These are phyloP conservation scores for Cordyceps cateniannulata DNA, from an alignment of 2,329 filamentous ascomycete species.

Conservation along the genomic window DNA sequence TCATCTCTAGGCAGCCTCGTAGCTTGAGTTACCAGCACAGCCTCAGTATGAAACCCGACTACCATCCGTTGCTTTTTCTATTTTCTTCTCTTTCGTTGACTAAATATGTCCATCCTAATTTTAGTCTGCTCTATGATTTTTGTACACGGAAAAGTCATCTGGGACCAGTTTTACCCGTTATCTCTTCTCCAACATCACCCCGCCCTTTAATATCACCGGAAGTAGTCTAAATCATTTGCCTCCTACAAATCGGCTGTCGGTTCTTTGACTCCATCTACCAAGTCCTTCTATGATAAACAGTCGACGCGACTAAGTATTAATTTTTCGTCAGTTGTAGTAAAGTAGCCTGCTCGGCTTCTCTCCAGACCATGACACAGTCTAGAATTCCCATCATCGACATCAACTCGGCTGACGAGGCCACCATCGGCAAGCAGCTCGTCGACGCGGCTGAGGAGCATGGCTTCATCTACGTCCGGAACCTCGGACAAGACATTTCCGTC, in stretches of 20 bases:
- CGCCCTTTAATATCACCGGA: background rate
- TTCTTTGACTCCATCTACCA: too few species aligned
- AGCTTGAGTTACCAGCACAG: background rate
- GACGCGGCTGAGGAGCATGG: constrained; percentile 76
- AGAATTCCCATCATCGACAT: constrained; percentile 81
- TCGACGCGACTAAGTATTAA: background rate
- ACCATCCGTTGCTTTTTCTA: background rate
- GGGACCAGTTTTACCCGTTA: background rate
- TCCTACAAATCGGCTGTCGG: too few species aligned
- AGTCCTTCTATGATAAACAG: too few species aligned
- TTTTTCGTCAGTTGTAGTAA: background rate
- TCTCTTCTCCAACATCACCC: background rate
- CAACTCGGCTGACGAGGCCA: constrained; percentile 49
- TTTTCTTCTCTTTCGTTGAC: background rate
- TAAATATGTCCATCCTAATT: too few species aligned
- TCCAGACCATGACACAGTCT: constrained; percentile 16
- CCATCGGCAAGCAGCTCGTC: constrained; percentile 62
- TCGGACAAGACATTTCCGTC: constrained; percentile 60
- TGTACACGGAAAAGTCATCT: too few species aligned
- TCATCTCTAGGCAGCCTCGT: background rate
- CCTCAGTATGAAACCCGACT: background rate
- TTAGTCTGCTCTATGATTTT: background rate
- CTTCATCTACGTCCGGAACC: constrained; percentile 83
- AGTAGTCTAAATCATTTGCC: too few species aligned
- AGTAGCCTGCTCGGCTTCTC: background rate